Evolutionary conservation across 2,329 filamentous ascomycete species (phyloP).

Genomic region (Fusarium haematococcum): DNA sequence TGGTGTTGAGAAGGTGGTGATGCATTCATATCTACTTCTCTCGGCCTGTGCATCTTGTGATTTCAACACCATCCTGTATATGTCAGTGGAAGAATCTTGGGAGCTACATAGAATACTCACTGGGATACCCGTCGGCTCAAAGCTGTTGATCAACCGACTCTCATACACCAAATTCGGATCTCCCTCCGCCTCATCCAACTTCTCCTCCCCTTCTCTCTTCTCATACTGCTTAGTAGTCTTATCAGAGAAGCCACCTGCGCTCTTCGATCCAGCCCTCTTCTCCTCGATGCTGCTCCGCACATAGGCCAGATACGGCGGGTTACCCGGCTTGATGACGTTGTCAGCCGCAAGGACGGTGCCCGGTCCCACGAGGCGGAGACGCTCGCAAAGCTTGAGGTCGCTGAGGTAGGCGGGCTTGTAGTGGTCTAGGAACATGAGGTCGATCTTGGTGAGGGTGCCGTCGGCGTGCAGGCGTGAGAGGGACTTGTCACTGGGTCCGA

Average conservation of each 20-base stretch:
- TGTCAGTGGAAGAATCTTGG: constrained; percentile 30
- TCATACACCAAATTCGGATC: constrained; percentile 76
- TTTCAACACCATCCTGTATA: constrained; percentile 73
- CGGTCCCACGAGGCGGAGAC: constrained; percentile 71
- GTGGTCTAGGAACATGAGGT: constrained; percentile 84
- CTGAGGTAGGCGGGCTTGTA: constrained; percentile 80
- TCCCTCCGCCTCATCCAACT: constrained; percentile 55
- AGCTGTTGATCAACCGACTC: constrained; percentile 72
- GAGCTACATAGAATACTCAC: constrained; percentile 52
- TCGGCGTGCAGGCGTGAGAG: constrained; percentile 69
- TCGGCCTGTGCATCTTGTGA: constrained; percentile 67
- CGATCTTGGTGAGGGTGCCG: constrained; percentile 69
- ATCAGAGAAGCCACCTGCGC: constrained; percentile 54
- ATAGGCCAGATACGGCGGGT: constrained; percentile 77
- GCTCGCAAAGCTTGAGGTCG: constrained; percentile 82
- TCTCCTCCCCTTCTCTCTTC: constrained; percentile 64
- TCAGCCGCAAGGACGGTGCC: constrained; percentile 76
- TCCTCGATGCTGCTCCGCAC: constrained; percentile 73
- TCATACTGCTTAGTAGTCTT: constrained; percentile 63
- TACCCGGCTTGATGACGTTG: constrained; percentile 78
- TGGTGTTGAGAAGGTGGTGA: not conserved
- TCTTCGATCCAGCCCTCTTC: constrained; percentile 61
- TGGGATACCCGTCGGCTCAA: constrained; percentile 74
- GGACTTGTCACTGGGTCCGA: constrained; percentile 76
- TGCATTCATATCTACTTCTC: constrained; percentile 28